These are phyloP conservation scores for Carex arenaria DNA, from an alignment of 202 grass and related monocot species.

Conservation along the genomic window DNA sequence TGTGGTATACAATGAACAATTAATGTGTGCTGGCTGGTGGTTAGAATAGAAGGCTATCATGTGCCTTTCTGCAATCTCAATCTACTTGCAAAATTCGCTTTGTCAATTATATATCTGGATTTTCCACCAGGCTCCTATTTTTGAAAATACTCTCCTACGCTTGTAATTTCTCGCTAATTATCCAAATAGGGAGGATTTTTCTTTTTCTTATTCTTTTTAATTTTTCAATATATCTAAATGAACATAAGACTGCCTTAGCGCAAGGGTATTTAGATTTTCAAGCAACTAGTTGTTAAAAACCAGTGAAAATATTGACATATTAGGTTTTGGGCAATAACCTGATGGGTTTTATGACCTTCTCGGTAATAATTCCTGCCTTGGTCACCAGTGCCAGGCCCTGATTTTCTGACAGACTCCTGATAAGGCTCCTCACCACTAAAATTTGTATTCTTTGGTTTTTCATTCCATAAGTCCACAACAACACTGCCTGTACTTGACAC, in stretches of 20 bases:
- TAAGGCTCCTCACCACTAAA: background rate
- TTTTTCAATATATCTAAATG: background rate
- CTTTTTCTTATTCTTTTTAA: background rate
- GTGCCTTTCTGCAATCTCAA: background rate
- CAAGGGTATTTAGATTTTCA: background rate
- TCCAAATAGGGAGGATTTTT: background rate
- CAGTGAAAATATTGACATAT: background rate
- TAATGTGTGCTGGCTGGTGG: background rate
- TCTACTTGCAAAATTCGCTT: background rate
- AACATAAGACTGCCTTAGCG: background rate
- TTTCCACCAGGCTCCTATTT: background rate
- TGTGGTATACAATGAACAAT: background rate
- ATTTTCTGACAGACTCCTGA: background rate
- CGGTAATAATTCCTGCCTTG: constrained; percentile 5
- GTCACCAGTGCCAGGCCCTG: background rate
- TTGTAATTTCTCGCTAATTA: background rate
- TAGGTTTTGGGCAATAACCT: background rate
- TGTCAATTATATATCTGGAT: background rate
- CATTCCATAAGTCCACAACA: background rate
- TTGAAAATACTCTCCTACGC: background rate
- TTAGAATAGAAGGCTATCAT: background rate
- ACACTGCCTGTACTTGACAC: background rate
- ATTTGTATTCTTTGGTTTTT: background rate
- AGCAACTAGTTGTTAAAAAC: background rate
- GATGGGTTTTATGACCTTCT: background rate